Percentiles rank a stretch among this genome's conserved stretches.
These are phyloP conservation scores for Microbotryum saponariae DNA, from an alignment of 1,284 basidiomycete species.

Conservation along the genomic window DNA sequence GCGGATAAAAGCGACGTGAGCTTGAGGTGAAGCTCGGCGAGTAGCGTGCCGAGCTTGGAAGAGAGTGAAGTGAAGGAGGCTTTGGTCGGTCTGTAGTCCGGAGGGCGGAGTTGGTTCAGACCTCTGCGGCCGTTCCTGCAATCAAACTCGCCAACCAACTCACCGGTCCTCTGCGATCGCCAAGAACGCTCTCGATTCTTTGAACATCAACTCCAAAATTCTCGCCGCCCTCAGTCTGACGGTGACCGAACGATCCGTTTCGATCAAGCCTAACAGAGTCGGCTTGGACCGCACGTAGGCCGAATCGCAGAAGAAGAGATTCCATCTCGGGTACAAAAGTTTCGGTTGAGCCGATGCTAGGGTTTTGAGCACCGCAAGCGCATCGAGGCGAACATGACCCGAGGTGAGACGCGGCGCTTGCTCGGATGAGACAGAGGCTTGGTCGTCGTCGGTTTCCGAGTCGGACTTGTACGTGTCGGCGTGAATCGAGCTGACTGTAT, in stretches of 20 bases:
- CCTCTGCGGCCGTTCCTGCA: too few relatives aligned
- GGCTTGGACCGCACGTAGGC: slow-evolving; percentile 8
- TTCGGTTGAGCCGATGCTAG: slow-evolving; percentile 12
- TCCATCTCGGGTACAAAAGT: slow-evolving; percentile 18
- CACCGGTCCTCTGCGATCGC: slow-evolving; percentile 25
- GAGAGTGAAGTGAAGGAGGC: slow-evolving; percentile 32
- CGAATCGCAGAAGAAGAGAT: slow-evolving; percentile 24
- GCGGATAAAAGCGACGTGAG: slow-evolving; percentile 3
- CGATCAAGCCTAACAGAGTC: slow-evolving; percentile 17
- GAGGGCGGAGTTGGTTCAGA: neutral
- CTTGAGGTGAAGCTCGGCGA: slow-evolving; percentile 20
- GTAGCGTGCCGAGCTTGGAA: slow-evolving; percentile 21
- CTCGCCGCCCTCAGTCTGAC: slow-evolving; percentile 9
- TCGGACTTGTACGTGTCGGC: slow-evolving; percentile 4
- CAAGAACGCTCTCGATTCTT: slow-evolving; percentile 12
- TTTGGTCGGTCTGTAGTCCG: slow-evolving; percentile 9
- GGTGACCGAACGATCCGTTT: slow-evolving; percentile 9
- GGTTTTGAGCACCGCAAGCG: slow-evolving; percentile 5
- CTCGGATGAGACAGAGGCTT: neutral
- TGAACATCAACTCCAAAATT: slow-evolving; percentile 10
- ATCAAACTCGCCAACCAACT: neutral
- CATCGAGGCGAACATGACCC: slow-evolving; percentile 13
- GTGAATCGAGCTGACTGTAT: too few relatives aligned
- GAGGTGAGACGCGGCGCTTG: neutral
- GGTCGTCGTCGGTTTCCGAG: slow-evolving; percentile 12